A percentile compares a stretch with the other conserved stretches of the same genome.
phyloP scores from a whole-genome alignment of 2,329 filamentous ascomycete genomes.

The Fusarium miscanthi region DNA sequence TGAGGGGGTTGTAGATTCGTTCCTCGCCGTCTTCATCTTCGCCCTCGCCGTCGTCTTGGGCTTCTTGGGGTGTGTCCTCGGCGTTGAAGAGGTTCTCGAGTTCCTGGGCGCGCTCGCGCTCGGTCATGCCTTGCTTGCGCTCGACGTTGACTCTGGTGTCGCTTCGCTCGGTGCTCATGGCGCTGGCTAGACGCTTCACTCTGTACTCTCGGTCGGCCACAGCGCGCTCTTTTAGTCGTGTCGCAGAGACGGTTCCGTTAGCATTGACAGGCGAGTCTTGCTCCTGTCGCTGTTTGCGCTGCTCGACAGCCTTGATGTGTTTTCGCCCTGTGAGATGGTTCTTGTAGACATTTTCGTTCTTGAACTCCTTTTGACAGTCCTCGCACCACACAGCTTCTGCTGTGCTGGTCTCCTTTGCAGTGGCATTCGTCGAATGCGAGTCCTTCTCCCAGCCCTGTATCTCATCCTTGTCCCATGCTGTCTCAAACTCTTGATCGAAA shows the following conservation, averaged over 20 bases:
- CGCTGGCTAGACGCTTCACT: slow-evolving; percentile 80
- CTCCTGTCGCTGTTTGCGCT: slow-evolving; percentile 63
- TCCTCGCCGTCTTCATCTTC: slow-evolving; percentile 84
- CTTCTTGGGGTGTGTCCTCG: slow-evolving; percentile 47
- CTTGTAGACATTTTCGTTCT: slow-evolving; percentile 94
- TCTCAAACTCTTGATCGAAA: slow-evolving; percentile 87
- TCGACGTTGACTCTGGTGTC: slow-evolving; percentile 96
- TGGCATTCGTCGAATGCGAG: slow-evolving; percentile 50
- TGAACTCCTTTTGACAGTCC: slow-evolving; percentile 94
- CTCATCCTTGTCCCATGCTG: slow-evolving; percentile 82
- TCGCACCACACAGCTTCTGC: slow-evolving; percentile 85
- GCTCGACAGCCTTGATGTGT: slow-evolving; percentile 85
- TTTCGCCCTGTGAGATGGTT: slow-evolving; percentile 91
- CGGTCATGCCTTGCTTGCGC: slow-evolving; percentile 96
- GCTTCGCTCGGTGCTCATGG: slow-evolving; percentile 87
- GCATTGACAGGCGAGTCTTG: slow-evolving; percentile 51
- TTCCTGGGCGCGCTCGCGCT: slow-evolving; percentile 93
- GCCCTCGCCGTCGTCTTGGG: slow-evolving; percentile 67
- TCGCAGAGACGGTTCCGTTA: slow-evolving; percentile 52
- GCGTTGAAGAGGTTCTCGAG: slow-evolving; percentile 81
- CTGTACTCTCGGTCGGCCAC: slow-evolving; percentile 90
- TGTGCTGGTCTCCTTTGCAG: slow-evolving; percentile 48
- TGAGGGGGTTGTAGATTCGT: slow-evolving; percentile 95
- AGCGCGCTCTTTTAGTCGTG: slow-evolving; percentile 83
- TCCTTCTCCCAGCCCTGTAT: slow-evolving; percentile 82